Evolutionary conservation across 2,329 filamentous ascomycete genomes (phyloP), one percentile per base, ranked within the genome.

Genomic region (Alternaria brassicae): DNA sequence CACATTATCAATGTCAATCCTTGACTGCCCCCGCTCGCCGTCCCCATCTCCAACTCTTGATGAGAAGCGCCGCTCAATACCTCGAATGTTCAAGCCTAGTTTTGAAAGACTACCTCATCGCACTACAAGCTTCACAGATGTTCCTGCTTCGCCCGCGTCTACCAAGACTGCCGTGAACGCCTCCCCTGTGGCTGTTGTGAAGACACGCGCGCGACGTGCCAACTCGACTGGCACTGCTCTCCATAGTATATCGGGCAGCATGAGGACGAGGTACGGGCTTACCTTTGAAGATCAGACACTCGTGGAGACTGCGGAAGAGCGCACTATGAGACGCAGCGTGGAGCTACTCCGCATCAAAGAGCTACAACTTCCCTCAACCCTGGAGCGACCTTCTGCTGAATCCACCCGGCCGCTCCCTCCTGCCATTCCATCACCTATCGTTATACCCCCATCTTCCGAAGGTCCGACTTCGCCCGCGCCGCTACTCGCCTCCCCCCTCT

Each of bases 261-360:
- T 67, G 50, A 68, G 72, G 40, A 73, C 66, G 56, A 71, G 71
- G 21, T 72, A 72, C 37, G 70, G 71, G 4, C 66, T 75, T 12
- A 65, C 65, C 2, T 65, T 71, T 15, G 71, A 70, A 58, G 68
- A 73, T 23, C 65, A 75, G 44, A 53, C 69, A 1, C 62, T 75
- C 8, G 53, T 58, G 2, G 74, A 76, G 49, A 75, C 65, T 13
- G 71, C 74, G 42, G 75, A 77, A 61, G 74, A 77, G 47, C 65
- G 68, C 15, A 71, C 75, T 47, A 61, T 47, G 40, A 75, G 73
- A 50, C 69, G 72, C 32, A 77, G 73, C 47, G 61, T 63, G 0
- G 74, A 78, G 32, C 45, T 77, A 8, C 58, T 73, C 1, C 72
- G 73, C 13, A 69, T 75, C 36, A 77, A 72, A 50, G 72, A 77